Percentiles rank a stretch among this genome's conserved stretches.
These are phyloP conservation scores for Stephanodiscus triporus DNA, from an alignment of 108 stramenopile species.

Conservation along the genomic window DNA sequence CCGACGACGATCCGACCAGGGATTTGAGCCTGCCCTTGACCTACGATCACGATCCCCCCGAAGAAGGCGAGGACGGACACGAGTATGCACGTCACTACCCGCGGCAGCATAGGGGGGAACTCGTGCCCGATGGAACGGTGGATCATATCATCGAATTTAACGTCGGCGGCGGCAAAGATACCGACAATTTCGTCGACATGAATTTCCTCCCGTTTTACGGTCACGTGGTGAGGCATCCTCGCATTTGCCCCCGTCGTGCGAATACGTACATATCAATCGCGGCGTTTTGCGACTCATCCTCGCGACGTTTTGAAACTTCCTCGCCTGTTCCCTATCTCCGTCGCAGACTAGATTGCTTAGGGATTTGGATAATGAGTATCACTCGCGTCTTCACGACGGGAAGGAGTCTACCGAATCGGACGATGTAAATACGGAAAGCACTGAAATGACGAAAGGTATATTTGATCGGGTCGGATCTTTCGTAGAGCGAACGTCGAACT, in stretches of 20 bases:
- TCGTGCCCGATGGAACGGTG: conserved; percentile 54
- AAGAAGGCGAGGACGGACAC: conserved; percentile 8
- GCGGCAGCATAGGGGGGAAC: conserved; percentile 45
- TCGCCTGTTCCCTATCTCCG: background rate
- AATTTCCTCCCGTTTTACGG: conserved; percentile 61
- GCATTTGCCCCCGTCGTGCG: background rate
- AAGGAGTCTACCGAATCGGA: conserved; percentile 39
- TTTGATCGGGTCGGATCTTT: conserved; percentile 43
- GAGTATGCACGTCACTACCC: conserved; percentile 29
- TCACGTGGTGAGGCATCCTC: conserved; percentile 15
- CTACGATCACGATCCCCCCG: conserved; percentile 38
- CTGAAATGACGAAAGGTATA: conserved; percentile 15
- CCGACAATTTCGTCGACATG: conserved; percentile 27
- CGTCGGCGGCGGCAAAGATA: conserved; percentile 15
- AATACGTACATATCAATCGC: background rate
- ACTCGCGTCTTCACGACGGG: conserved; percentile 31
- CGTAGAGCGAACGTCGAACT: conserved; percentile 43
- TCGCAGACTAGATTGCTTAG: conserved; percentile 30
- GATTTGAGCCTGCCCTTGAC: conserved; percentile 56
- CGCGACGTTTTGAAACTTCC: no score
- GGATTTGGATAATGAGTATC: conserved; percentile 49
- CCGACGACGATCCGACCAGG: conserved; percentile 46
- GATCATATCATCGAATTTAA: conserved; percentile 60
- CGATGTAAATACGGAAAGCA: conserved; percentile 13
- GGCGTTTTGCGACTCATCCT: background rate